Evolutionary conservation across 192 early-diverging fungal genomes (phyloP).

Genomic region (Podila minutissima): DNA sequence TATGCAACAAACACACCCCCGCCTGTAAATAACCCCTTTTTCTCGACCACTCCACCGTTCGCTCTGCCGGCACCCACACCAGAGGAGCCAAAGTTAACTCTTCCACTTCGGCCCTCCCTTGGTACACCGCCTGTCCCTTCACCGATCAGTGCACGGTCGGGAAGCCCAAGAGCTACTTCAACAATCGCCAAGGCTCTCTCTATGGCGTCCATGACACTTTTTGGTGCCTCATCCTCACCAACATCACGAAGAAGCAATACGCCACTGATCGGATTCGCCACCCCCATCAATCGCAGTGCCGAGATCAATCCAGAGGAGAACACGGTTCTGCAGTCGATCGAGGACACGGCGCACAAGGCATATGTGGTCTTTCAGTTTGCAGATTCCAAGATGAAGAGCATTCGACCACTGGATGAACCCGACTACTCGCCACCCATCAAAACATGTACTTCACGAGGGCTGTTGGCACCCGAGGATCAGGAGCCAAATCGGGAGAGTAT

Average conservation of each 20-base stretch:
- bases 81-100: constrained; percentile 23
- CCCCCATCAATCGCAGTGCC: constrained; percentile 3
- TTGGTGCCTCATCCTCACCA: constrained; percentile 64
- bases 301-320: constrained; percentile 51
- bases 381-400: constrained; percentile 64
- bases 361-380: constrained; percentile 74
- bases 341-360: constrained; percentile 76
- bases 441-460: not conserved
- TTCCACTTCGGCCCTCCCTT: constrained; percentile 13
- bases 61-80: constrained; percentile 36
- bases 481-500: constrained; percentile 48
- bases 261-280: constrained; percentile 34
- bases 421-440: constrained; percentile 30
- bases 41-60: constrained; percentile 55
- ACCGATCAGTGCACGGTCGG: constrained; percentile 34
- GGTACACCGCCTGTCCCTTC: constrained; percentile 26
- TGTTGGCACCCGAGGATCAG: constrained; percentile 26
- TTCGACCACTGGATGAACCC: constrained; percentile 52
- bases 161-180: constrained; percentile 51
- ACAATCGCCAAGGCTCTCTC: constrained; percentile 65
- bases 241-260: constrained; percentile 50
- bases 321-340: constrained; percentile 67
- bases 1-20: constrained; percentile 21
- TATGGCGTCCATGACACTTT: constrained; percentile 61
- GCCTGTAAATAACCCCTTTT: constrained; percentile 26